phyloP scores from a whole-genome alignment of 2,329 filamentous ascomycete genomes.

The Paecilomyces sp. region DNA sequence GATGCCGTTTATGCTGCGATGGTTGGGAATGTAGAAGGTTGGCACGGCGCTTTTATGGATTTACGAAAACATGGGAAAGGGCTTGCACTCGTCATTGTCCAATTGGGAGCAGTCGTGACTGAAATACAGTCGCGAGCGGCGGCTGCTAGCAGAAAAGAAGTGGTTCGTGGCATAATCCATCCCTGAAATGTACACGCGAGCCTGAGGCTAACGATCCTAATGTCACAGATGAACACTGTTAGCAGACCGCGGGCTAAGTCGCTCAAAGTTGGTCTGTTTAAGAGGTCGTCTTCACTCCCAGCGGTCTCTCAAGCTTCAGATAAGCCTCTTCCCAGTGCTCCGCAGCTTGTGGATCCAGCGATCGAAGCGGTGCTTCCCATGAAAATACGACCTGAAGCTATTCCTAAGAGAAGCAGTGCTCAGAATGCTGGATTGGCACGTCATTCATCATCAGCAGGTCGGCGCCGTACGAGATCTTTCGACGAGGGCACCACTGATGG shows the following conservation, averaged over 20 bases:
- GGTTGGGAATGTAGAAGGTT: conserved; percentile 87
- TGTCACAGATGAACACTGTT: neutral
- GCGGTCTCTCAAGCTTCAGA: conserved; percentile 8
- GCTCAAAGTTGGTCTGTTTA: conserved; percentile 17
- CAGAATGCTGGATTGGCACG: neutral
- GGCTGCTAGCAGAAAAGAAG: conserved; percentile 66
- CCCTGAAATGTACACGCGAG: conserved; percentile 2
- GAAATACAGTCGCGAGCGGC: conserved; percentile 84
- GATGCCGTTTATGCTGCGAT: conserved; percentile 78
- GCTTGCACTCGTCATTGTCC: conserved; percentile 62
- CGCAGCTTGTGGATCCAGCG: conserved; percentile 6
- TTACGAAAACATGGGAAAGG: conserved; percentile 66
- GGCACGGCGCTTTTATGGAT: conserved; percentile 72
- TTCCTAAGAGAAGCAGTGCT: conserved; percentile 11
- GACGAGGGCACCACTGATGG: conserved; percentile 8
- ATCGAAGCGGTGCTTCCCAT: conserved; percentile 7
- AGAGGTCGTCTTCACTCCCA: conserved; percentile 7
- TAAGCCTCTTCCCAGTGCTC: conserved; percentile 26
- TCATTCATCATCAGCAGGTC: neutral
- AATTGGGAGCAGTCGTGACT: conserved; percentile 68
- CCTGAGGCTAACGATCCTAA: neutral
- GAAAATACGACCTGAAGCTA: conserved; percentile 5
- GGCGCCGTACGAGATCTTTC: conserved; percentile 11
- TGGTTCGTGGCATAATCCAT: conserved; percentile 50
- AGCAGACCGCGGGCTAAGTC: conserved; percentile 12